Evolutionary conservation across 495 filamentous ascomycete genomes (phyloP).

Genomic region (Echria macrotheca): DNA sequence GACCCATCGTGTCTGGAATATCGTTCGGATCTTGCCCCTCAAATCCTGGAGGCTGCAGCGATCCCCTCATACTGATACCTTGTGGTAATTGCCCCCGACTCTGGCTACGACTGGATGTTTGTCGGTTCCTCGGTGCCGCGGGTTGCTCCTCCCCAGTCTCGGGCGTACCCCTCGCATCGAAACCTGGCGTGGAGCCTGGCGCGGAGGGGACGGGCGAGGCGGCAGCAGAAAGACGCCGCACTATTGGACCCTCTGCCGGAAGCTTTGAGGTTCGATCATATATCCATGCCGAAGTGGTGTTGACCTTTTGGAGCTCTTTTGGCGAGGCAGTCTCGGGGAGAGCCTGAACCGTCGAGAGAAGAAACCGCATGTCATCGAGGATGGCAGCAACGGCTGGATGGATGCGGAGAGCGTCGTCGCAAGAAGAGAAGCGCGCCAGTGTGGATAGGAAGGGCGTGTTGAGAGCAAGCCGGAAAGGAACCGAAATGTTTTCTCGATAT

Average conservation of each 20-base stretch:
- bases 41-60: neutral
- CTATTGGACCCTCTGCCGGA: conserved; percentile 16
- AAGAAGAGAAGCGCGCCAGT: conserved; percentile 24
- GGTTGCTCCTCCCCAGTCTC: conserved; percentile 2
- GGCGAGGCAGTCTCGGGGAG: conserved; percentile 24
- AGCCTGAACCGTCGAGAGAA: conserved; percentile 25
- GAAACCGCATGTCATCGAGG: conserved; percentile 37
- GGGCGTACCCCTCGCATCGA: conserved; percentile 1
- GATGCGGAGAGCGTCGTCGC: conserved; percentile 25
- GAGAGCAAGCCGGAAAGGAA: conserved; percentile 28
- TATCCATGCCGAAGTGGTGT: conserved; percentile 30
- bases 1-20: neutral
- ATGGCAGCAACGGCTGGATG: conserved; percentile 30
- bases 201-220: conserved; percentile 8
- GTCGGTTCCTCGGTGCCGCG: neutral
- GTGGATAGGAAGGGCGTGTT: conserved; percentile 32
- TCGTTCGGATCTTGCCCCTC: neutral
- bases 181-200: neutral
- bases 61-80: neutral
- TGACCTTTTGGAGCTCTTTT: conserved; percentile 29
- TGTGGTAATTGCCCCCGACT: neutral
- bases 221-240: conserved; percentile 3
- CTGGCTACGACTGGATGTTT: conserved; percentile 4
- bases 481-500: conserved; percentile 22
- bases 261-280: conserved; percentile 26